phyloP scores from a whole-genome alignment of 2,329 filamentous ascomycete species.

The Chaetomium sp. region DNA sequence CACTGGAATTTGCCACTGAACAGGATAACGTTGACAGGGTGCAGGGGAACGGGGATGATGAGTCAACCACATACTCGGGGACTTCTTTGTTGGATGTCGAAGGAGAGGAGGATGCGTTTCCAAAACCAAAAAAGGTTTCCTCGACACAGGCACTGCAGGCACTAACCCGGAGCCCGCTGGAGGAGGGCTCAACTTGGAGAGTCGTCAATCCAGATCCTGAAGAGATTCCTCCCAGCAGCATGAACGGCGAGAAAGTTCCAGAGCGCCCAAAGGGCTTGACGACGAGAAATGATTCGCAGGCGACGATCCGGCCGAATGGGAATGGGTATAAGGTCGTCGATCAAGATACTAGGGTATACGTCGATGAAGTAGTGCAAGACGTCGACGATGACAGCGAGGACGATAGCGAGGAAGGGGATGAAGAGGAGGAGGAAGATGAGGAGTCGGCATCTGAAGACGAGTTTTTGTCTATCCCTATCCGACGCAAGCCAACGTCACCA shows the following conservation, averaged over 20 bases:
- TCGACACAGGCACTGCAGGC: constrained; percentile 33
- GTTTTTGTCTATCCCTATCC: constrained; percentile 23
- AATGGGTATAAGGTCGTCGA: neutral
- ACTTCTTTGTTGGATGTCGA: constrained; percentile 26
- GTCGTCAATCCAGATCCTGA: constrained; percentile 26
- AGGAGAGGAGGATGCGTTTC: constrained; percentile 31
- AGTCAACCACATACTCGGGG: constrained; percentile 22
- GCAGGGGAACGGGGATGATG: constrained; percentile 1
- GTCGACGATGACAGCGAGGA: too few relatives aligned
- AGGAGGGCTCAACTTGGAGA: constrained; percentile 31
- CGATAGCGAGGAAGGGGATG: too few relatives aligned
- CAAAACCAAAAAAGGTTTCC: constrained; percentile 30
- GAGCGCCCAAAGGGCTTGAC: neutral
- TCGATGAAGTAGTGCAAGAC: too few relatives aligned
- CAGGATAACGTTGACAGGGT: too few relatives aligned
- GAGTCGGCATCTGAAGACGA: constrained; percentile 21
- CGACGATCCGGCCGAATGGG: constrained; percentile 3
- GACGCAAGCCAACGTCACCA: constrained; percentile 16
- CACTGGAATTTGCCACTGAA: constrained; percentile 11
- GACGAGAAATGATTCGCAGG: constrained; percentile 12
- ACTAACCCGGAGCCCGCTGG: constrained; percentile 31
- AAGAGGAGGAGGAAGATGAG: constrained; percentile 14
- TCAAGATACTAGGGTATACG: neutral
- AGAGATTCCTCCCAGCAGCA: constrained; percentile 2
- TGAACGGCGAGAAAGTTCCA: constrained; percentile 15